Evolutionary conservation across 2,329 filamentous ascomycete genomes (phyloP), one percentile per base, ranked within the genome.

Genomic region (Aspergillus sp.): DNA sequence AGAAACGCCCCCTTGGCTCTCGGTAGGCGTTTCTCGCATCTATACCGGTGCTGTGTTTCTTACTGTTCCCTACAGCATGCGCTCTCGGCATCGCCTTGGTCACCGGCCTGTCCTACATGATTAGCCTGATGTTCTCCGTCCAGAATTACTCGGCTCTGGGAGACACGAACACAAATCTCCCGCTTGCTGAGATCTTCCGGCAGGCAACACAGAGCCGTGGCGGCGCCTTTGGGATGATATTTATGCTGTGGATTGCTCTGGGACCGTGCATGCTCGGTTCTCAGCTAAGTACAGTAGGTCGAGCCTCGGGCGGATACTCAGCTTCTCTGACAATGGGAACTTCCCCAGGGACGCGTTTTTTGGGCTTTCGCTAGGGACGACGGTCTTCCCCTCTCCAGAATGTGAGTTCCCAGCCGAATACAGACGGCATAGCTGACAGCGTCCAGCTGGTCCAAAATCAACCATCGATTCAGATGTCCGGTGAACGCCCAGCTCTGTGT

Each of bases 101-200:
- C 29, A 73, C 69, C 0, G 64, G 66, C 3, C 44, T 71, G 8
- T 55, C 60, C n/a, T 72, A 70, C 42, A 55, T 69, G 2, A 57
- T 73, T 16, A 57, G 60, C 5, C 63, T 74, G 30, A 71, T 73
- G 60, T 73, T 70, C 43, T 66, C 61, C 1, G 63, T 71, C 29
- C 64, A 67, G 28, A 61, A 71, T 42, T 68, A 68, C 30, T 47
- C 57, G 25, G 57, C 55, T 1, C 54, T 74, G 1, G 55, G 63
- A 10, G 39, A 45, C 27, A 49, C 49, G 2, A 41, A 37, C 4
- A 58, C 53, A 3, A 53, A 69, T 1, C 77, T 76, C 34, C 78
- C 80, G 0, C 70, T 83, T n/a, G 73, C 76, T 5, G 73, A 77
- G 30, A 74, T 84, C 32, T 84, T 81, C 51, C 64, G 50, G 11